Evolutionary conservation across 371 early-diverging fungal genomes (phyloP).

Genomic region (Fennellomyces sp.): DNA sequence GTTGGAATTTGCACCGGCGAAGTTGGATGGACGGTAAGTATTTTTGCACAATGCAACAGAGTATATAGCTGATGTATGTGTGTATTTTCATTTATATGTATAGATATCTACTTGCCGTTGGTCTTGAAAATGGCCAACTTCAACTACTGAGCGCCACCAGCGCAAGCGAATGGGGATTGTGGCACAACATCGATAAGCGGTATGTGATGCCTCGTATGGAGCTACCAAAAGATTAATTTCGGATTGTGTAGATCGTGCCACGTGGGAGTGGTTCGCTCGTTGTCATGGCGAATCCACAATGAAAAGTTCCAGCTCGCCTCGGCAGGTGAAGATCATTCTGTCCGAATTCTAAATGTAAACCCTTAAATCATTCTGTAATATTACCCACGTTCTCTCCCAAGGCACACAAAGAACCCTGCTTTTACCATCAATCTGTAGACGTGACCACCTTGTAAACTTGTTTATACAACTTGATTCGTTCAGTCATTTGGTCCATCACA

Average conservation of each 20-base stretch:
- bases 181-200: constrained; percentile 51
- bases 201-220: constrained; percentile 19
- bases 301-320: constrained; percentile 62
- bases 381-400: background rate
- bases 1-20: constrained; percentile 72
- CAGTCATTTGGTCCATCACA: background rate
- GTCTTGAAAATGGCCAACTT: constrained; percentile 81
- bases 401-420: background rate
- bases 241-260: constrained; percentile 53
- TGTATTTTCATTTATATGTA: constrained; percentile 7
- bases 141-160: constrained; percentile 45
- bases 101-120: constrained; percentile 80
- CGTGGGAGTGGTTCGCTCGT: constrained; percentile 62
- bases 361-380: constrained; percentile 17
- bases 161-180: constrained; percentile 41
- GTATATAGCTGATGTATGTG: background rate
- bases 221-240: background rate
- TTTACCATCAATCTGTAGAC: constrained; percentile 6
- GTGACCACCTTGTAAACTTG: constrained; percentile 3
- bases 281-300: constrained; percentile 61
- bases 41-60: background rate
- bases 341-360: constrained; percentile 65
- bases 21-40: constrained; percentile 40
- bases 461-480: constrained; percentile 13
- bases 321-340: constrained; percentile 76